phyloP scores from a whole-genome alignment of 2,329 filamentous ascomycete species.

The Colletotrichum eremochloae region DNA sequence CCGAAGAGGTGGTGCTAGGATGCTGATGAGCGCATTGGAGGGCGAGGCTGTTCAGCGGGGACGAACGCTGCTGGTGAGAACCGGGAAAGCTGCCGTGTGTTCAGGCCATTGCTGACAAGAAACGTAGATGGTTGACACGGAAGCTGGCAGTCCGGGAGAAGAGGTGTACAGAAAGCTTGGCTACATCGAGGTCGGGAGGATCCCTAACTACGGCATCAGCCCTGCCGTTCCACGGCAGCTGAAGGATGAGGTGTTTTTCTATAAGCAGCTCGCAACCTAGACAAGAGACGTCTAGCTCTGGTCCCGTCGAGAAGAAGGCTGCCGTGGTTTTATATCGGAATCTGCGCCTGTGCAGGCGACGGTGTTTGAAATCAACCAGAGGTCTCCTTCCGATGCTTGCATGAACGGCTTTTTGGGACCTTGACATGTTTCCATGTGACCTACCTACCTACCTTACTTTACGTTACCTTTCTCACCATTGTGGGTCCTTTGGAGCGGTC shows the following conservation, averaged over 20 bases:
- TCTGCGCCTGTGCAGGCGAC: background rate
- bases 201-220: slow-evolving; percentile 66
- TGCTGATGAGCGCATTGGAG: slow-evolving; percentile 68
- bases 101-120: background rate
- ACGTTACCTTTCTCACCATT: background rate
- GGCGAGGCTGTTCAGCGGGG: slow-evolving; percentile 63
- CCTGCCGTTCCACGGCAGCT: slow-evolving; percentile 59
- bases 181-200: slow-evolving; percentile 66
- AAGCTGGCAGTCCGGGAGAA: slow-evolving; percentile 66
- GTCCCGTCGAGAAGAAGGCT: slow-evolving; percentile 16
- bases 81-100: background rate
- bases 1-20: slow-evolving; percentile 63
- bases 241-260: slow-evolving; percentile 68
- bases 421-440: background rate
- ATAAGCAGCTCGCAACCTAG: slow-evolving; percentile 63
- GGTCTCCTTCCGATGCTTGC: background rate
- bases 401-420: background rate
- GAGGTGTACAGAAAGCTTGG: slow-evolving; percentile 67
- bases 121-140: slow-evolving; percentile 65
- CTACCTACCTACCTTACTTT: background rate
- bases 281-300: background rate
- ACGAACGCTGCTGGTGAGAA: slow-evolving; percentile 66
- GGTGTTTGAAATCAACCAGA: slow-evolving; percentile 18
- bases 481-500: background rate
- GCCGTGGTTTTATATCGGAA: slow-evolving; percentile 26